A percentile compares a stretch with the other conserved stretches of the same genome.
Evolutionary conservation across 75 land plant genomes (phyloP).

Genomic region (Ceratopteris richardii): DNA sequence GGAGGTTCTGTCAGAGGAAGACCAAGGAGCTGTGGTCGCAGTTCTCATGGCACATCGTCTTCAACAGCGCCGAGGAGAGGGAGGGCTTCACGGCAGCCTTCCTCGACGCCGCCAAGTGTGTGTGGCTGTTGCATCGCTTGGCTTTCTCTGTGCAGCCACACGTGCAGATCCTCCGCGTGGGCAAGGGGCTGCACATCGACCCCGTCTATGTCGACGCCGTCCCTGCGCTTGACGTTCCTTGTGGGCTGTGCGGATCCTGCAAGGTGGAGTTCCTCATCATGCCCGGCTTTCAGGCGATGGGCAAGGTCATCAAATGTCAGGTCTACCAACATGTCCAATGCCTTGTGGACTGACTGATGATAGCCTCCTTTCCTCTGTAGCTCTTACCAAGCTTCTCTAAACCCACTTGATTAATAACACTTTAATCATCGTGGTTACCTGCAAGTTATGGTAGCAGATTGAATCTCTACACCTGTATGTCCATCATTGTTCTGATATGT

Average conservation of each 20-base stretch:
- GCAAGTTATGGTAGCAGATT: no score
- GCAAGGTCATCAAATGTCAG: constrained; percentile 30
- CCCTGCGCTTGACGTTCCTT: background rate
- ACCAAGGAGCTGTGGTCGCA: constrained; percentile 28
- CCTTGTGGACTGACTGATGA: background rate
- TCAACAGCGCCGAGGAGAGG: constrained; percentile 24
- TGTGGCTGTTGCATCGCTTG: constrained; percentile 34
- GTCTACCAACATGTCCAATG: constrained; percentile 29
- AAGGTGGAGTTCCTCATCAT: constrained; percentile 34
- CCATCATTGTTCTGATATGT: no score
- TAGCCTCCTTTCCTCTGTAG: no score
- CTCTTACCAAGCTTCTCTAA: no score
- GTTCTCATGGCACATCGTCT: constrained; percentile 23
- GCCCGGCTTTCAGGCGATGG: constrained; percentile 27
- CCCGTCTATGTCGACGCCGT: constrained; percentile 22
- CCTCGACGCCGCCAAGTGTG: constrained; percentile 34
- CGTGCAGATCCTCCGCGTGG: constrained; percentile 19
- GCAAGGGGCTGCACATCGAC: constrained; percentile 18
- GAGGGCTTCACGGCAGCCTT: constrained; percentile 28
- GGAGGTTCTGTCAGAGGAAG: constrained; percentile 26
- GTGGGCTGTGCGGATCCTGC: constrained; percentile 3
- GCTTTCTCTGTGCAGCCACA: constrained; percentile 26
- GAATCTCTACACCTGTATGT: no score
- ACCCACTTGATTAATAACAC: no score
- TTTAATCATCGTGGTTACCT: no score